Evolutionary conservation across 345 rosid genomes (phyloP).

Genomic region (Corchorus capsularis): DNA sequence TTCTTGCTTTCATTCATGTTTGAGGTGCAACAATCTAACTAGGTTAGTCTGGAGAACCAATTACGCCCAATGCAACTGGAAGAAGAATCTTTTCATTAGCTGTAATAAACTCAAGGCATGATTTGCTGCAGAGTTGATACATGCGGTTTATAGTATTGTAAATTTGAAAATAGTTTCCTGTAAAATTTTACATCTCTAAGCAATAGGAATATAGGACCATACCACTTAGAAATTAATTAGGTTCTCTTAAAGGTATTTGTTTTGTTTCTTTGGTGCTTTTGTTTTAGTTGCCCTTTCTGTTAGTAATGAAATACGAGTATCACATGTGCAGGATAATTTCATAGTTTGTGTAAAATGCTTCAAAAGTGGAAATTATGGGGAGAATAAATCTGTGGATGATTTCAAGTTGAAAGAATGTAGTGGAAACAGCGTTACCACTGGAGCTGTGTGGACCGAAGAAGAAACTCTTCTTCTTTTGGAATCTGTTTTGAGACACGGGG

Average conservation of each 20-base stretch:
- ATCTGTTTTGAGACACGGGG: slow-evolving; percentile 74
- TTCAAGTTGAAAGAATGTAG: slow-evolving; percentile 48
- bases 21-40: not conserved
- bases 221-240: not conserved
- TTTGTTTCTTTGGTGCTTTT: not conserved
- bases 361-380: slow-evolving; percentile 57
- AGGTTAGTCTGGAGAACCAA: not conserved
- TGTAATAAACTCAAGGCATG: not conserved
- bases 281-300: not conserved
- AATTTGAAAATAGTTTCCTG: not conserved
- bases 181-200: not conserved
- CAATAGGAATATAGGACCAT: not conserved
- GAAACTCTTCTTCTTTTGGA: slow-evolving; percentile 82
- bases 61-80: not conserved
- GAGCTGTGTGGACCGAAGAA: slow-evolving; percentile 77
- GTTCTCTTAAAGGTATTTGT: not conserved
- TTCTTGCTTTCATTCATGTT: not conserved
- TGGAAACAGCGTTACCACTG: slow-evolving; percentile 24
- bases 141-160: not conserved
- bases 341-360: slow-evolving; percentile 67
- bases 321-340: slow-evolving; percentile 44
- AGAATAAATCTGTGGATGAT: slow-evolving; percentile 56
- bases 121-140: not conserved
- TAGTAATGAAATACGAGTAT: not conserved
- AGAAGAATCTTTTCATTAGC: not conserved